Evolutionary conservation across 1,284 basidiomycete genomes (phyloP).

Genomic region (Trichosporon inkin): DNA sequence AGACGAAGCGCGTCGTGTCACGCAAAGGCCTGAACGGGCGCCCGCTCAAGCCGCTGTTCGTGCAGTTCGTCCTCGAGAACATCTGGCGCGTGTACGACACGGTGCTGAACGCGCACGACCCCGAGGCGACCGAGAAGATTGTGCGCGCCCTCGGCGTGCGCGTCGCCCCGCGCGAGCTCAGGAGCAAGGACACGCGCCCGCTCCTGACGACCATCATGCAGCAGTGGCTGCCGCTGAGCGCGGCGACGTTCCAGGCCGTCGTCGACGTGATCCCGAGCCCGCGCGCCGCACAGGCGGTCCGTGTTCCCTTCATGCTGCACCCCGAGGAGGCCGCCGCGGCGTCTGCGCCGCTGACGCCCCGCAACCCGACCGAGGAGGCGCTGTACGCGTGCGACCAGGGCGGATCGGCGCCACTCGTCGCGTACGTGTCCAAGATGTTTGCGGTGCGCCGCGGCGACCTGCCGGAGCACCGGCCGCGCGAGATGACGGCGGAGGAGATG

Average conservation of each 20-base stretch:
- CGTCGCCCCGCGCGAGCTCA: constrained; percentile 82
- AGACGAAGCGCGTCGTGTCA: constrained; percentile 88
- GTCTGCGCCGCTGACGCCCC: constrained; percentile 54
- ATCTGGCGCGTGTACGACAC: constrained; percentile 96
- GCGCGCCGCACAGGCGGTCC: constrained; percentile 69
- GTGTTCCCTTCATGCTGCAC: constrained; percentile 90
- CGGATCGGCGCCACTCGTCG: constrained; percentile 63
- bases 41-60: constrained; percentile 91
- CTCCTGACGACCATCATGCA: constrained; percentile 83
- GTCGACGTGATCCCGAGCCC: constrained; percentile 92
- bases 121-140: constrained; percentile 85
- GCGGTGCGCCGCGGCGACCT: constrained; percentile 74
- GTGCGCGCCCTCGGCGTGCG: constrained; percentile 77
- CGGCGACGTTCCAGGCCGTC: constrained; percentile 84
- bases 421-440: constrained; percentile 98
- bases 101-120: constrained; percentile 69
- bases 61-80: constrained; percentile 96
- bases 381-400: constrained; percentile 70
- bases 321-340: constrained; percentile 58
- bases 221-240: constrained; percentile 94
- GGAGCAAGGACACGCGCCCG: constrained; percentile 80
- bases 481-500: constrained; percentile 83
- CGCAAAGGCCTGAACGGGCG: constrained; percentile 81
- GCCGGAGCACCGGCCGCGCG: constrained; percentile 75
- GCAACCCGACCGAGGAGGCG: constrained; percentile 74